These are phyloP conservation scores for Pleodorina starrii DNA, from an alignment of 139 green algal genomes.

Conservation along the genomic window DNA sequence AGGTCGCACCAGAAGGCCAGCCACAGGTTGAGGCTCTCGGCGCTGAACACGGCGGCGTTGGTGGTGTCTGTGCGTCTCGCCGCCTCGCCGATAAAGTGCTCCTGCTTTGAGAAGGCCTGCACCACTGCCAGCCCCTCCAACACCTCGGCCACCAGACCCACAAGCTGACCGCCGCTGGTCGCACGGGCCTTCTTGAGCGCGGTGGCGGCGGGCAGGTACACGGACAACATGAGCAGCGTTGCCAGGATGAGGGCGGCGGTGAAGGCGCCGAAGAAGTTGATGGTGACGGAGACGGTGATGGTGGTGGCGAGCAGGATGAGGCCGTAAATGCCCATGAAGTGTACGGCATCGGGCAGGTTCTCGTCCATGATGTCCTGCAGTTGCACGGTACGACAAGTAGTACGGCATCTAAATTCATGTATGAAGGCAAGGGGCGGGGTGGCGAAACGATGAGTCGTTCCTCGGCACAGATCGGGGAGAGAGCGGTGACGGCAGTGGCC, in stretches of 20 bases:
- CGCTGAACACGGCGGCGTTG: constrained; percentile 67
- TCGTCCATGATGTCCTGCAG: constrained; percentile 76
- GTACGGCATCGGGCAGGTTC: constrained; percentile 69
- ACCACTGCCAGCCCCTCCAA: constrained; percentile 75
- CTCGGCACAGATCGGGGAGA: too few relatives aligned
- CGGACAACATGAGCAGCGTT: constrained; percentile 64
- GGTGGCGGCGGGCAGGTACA: constrained; percentile 77
- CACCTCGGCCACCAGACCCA: constrained; percentile 72
- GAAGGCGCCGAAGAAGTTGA: constrained; percentile 72
- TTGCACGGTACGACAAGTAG: constrained; percentile 30
- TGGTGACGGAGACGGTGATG: constrained; percentile 72
- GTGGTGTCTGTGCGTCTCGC: constrained; percentile 49
- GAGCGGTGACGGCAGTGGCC: background rate
- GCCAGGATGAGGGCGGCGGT: constrained; percentile 64
- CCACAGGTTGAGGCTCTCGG: constrained; percentile 76
- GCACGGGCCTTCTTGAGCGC: constrained; percentile 71
- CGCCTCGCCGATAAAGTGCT: constrained; percentile 59
- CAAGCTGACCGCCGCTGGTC: constrained; percentile 62
- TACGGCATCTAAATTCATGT: background rate
- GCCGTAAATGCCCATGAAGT: constrained; percentile 75
- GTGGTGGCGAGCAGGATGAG: constrained; percentile 75
- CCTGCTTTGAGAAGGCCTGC: constrained; percentile 66
- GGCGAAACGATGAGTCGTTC: background rate
- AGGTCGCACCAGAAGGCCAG: constrained; percentile 80
- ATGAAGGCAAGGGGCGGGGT: background rate